A percentile compares a stretch with the other conserved stretches of the same genome.
Conservation (phyloP, 352 stramenopile genomes). For the Pythium coloratum region DNA sequence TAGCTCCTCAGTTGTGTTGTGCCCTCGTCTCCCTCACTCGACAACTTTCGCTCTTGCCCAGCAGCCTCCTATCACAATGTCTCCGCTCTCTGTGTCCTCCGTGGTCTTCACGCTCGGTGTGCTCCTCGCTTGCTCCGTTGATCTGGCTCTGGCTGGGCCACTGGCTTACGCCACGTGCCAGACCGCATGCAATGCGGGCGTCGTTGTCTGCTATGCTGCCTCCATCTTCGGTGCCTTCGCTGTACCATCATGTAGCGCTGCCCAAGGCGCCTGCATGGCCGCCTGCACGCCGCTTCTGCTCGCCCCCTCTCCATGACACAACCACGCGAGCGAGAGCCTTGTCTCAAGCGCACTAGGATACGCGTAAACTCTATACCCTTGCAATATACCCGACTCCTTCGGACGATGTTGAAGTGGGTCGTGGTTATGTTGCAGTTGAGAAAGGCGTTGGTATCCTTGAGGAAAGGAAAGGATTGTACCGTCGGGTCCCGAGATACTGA, state of each 20-base stretch:
- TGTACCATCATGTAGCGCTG: constrained; percentile 32
- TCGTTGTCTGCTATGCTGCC: constrained; percentile 40
- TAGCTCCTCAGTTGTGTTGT: neutral
- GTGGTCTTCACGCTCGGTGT: neutral
- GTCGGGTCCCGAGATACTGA: no score
- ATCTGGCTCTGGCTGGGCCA: constrained; percentile 19
- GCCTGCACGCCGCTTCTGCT: constrained; percentile 32
- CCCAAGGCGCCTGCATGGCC: constrained; percentile 41
- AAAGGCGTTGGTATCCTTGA: no score
- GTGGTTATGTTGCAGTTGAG: no score
- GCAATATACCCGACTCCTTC: no score
- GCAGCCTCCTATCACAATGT: neutral
- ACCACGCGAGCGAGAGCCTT: no score
- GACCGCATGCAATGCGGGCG: constrained; percentile 39
- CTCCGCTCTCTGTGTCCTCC: neutral
- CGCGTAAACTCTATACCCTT: no score
- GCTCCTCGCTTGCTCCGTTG: neutral
- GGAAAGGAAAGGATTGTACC: no score
- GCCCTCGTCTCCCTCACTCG: neutral
- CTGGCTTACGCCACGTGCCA: constrained; percentile 42
- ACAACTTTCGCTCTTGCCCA: neutral
- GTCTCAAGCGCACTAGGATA: no score
- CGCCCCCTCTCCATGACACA: constrained; percentile 31
- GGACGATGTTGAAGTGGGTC: no score
- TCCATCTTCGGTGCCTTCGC: constrained; percentile 39